Conservation (phyloP, 768 basidiomycete genomes). For the Galerina marginata region DNA sequence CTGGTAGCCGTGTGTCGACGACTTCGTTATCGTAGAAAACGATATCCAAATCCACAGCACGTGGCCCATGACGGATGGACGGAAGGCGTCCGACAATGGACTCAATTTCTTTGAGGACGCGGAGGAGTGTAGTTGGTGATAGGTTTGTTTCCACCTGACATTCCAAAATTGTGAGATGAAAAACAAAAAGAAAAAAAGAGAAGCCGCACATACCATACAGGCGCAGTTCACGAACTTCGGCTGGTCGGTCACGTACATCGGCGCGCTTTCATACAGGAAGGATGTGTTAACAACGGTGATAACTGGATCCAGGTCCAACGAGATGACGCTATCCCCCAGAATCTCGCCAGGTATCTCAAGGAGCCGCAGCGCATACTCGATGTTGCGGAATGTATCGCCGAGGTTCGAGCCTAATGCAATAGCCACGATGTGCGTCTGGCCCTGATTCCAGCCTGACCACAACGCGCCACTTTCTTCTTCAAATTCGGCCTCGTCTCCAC, state of each 20-base stretch:
- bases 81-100: slow-evolving; percentile 75
- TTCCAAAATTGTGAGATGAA: neutral
- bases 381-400: slow-evolving; percentile 84
- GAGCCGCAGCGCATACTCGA: slow-evolving; percentile 75
- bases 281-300: slow-evolving; percentile 73
- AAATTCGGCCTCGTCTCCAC: neutral
- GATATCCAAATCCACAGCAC: slow-evolving; percentile 90
- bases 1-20: slow-evolving; percentile 61
- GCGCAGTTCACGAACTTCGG: slow-evolving; percentile 89
- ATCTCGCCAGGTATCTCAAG: slow-evolving; percentile 58
- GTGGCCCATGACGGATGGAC: slow-evolving; percentile 83
- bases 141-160: slow-evolving; percentile 80
- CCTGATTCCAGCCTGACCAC: neutral
- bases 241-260: slow-evolving; percentile 96
- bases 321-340: slow-evolving; percentile 19
- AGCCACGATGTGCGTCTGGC: slow-evolving; percentile 44
- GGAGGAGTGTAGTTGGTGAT: slow-evolving; percentile 60
- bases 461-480: neutral
- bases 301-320: slow-evolving; percentile 20
- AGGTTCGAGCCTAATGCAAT: slow-evolving; percentile 92
- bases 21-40: slow-evolving; percentile 68
- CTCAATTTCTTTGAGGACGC: slow-evolving; percentile 77
- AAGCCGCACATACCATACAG: slow-evolving; percentile 68
- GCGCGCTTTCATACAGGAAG: slow-evolving; percentile 90
- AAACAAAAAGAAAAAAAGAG: neutral